Base-by-base conservation (phyloP, 2,329 filamentous ascomycete species). In the Curvularia hawaiiensis region DNA sequence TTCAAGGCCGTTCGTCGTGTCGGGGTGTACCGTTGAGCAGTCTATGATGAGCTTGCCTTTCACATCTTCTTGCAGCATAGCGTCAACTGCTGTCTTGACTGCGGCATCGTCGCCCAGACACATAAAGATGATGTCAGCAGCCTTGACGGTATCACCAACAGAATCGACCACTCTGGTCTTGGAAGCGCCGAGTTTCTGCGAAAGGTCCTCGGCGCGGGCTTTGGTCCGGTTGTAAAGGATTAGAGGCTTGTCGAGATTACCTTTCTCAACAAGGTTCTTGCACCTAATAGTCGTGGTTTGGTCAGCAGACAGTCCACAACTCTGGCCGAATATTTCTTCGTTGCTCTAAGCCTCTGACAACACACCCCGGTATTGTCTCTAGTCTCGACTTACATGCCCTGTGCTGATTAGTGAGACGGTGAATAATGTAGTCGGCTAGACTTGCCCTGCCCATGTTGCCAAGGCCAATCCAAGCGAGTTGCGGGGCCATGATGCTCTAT, bases 21-120 rank as follows among this genome's bases (percentile, higher is more conserved):
- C 89, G 0, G 93, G 92, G 75, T 95, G 90, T 35, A 97, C 85
- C 26, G 92, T 97, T 3, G 91, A 95, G 82, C 90, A 93, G 72
- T 97, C 92, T 31, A 96, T 84, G 64, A 97, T 88, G 16, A 95
- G 80, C 79, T 96, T 97, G 60, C 86, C 87, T 28, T 81, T 81
- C 18, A 90, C 78, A 56, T 86, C 79, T 18, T 78, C 71, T 47
- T 83, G 68, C 3, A 91, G 78, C 30, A 89, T 84, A 3, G 81
- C 73, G 41, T 82, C 75, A 58, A 91, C 83, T 20, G 86, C 85
- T 4, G 83, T 78, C 56, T 86, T 83, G 43, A 96, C 86, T 5
- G 90, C 90, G 3, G 84, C 80, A 73, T 97, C 92, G 71, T 95
- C 89, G 63, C 89, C 86, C 3, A 97, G 82, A 71, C 91, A 96